These are phyloP conservation scores for Colletotrichum somersetense DNA, from an alignment of 2,329 filamentous ascomycete genomes.

Conservation along the genomic window DNA sequence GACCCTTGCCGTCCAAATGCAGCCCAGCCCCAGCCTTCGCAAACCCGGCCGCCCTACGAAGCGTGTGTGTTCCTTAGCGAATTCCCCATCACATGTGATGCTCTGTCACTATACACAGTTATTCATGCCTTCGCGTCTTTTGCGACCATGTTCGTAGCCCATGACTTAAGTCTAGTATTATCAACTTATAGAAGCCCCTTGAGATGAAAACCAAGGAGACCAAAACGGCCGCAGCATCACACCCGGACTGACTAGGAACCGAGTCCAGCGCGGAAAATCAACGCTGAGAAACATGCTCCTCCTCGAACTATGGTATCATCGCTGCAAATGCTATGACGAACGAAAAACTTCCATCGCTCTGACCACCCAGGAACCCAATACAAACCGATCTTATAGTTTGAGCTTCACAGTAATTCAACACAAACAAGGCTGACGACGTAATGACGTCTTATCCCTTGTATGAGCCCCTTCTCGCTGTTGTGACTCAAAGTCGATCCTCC, in stretches of 20 bases:
- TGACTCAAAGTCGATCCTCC: slow-evolving; percentile 36
- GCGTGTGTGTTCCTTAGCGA: background rate
- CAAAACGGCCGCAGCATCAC: slow-evolving; percentile 4
- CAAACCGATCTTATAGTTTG: slow-evolving; percentile 18
- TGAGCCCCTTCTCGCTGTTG: slow-evolving; percentile 11
- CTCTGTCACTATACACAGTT: too few species aligned
- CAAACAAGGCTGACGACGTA: background rate
- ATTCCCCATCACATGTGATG: background rate
- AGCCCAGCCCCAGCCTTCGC: slow-evolving; percentile 2
- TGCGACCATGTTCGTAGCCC: slow-evolving; percentile 1
- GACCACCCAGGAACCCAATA: slow-evolving; percentile 24
- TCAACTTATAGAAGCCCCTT: slow-evolving; percentile 5
- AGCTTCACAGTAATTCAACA: slow-evolving; percentile 4
- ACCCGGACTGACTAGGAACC: slow-evolving; percentile 5
- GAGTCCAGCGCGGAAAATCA: slow-evolving; percentile 11
- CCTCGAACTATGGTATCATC: slow-evolving; percentile 41
- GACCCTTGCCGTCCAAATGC: slow-evolving; percentile 37
- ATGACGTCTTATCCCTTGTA: background rate
- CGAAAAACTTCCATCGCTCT: slow-evolving; percentile 37
- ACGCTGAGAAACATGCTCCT: slow-evolving; percentile 19
- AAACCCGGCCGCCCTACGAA: background rate
- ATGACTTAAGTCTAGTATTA: slow-evolving; percentile 26
- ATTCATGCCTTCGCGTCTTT: background rate
- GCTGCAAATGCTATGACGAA: slow-evolving; percentile 42
- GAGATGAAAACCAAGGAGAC: slow-evolving; percentile 6